A percentile compares a stretch with the other conserved stretches of the same genome.
phyloP scores from a whole-genome alignment of 129 eudicot species.

The Scalesia atractyloides region DNA sequence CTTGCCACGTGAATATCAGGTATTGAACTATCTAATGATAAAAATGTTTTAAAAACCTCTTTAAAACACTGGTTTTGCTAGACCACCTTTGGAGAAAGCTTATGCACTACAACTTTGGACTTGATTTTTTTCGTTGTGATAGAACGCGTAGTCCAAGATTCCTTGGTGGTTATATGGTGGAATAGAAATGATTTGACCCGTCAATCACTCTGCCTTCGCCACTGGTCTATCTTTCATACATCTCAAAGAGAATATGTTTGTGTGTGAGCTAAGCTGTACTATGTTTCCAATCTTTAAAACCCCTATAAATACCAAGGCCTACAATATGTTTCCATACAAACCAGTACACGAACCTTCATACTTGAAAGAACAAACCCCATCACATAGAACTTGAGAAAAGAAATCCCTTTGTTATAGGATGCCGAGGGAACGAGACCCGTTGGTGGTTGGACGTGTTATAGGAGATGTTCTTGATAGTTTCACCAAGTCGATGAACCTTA shows the following conservation, averaged over 20 bases:
- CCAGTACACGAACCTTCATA: slow-evolving; percentile 1
- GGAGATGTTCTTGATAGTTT: slow-evolving; percentile 70
- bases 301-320: slow-evolving; percentile 35
- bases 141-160: slow-evolving; percentile 16
- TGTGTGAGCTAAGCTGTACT: slow-evolving; percentile 8
- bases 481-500: slow-evolving; percentile 46
- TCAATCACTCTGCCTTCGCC: slow-evolving; percentile 29
- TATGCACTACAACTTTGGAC: too few relatives aligned
- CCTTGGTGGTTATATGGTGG: too few relatives aligned
- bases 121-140: slow-evolving; percentile 7
- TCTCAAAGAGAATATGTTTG: slow-evolving; percentile 31
- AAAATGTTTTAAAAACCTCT: too few relatives aligned
- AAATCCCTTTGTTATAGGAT: slow-evolving; percentile 19
- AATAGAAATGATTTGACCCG: too few relatives aligned
- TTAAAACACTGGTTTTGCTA: too few relatives aligned
- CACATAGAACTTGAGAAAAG: background rate
- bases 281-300: slow-evolving; percentile 24
- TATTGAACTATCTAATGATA: too few relatives aligned
- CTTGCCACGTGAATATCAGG: too few relatives aligned
- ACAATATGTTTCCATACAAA: slow-evolving; percentile 26
- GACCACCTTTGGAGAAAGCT: slow-evolving; percentile 4
- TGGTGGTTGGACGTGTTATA: slow-evolving; percentile 64
- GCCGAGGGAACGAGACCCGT: slow-evolving; percentile 63
- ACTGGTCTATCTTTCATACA: slow-evolving; percentile 26
- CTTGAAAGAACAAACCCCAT: slow-evolving; percentile 2